phyloP scores from a whole-genome alignment of 2,329 filamentous ascomycete genomes.

The Colletotrichum endophyticum region DNA sequence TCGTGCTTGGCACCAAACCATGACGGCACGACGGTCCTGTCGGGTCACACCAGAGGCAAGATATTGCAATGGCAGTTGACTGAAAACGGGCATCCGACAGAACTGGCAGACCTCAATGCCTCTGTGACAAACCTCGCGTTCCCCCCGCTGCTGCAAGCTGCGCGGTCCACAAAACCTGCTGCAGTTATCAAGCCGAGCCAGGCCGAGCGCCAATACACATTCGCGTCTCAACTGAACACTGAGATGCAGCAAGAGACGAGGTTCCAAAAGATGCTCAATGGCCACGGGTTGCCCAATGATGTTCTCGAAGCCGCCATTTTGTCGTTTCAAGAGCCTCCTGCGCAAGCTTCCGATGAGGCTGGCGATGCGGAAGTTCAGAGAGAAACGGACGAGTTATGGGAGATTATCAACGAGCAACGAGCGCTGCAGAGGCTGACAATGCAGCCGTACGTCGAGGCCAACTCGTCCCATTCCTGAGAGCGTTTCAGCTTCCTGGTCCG shows the following conservation, averaged over 20 bases:
- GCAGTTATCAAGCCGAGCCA: constrained; percentile 83
- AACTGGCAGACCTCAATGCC: constrained; percentile 75
- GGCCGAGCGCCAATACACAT: constrained; percentile 66
- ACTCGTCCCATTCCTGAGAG: constrained; percentile 18
- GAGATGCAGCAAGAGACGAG: constrained; percentile 43
- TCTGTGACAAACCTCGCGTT: constrained; percentile 84
- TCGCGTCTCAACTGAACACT: constrained; percentile 67
- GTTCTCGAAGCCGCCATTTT: constrained; percentile 56
- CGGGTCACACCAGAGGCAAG: constrained; percentile 81
- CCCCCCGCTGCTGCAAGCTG: constrained; percentile 63
- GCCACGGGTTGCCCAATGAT: constrained; percentile 51
- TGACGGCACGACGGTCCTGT: constrained; percentile 80
- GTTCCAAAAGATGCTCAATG: constrained; percentile 49
- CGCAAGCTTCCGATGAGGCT: constrained; percentile 31
- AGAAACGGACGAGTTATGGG: constrained; percentile 42
- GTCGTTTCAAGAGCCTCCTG: constrained; percentile 40
- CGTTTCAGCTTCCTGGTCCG: constrained; percentile 8
- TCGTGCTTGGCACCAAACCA: constrained; percentile 77
- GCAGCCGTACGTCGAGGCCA: constrained; percentile 31
- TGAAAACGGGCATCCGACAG: constrained; percentile 69
- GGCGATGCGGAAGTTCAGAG: constrained; percentile 21
- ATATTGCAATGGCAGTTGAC: constrained; percentile 82
- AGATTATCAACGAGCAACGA: constrained; percentile 42
- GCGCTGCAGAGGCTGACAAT: constrained; percentile 37
- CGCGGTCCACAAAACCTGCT: constrained; percentile 53